A percentile compares a stretch with the other conserved stretches of the same genome.
Conservation (phyloP, 306 rosid genomes). For the Senna tora region DNA sequence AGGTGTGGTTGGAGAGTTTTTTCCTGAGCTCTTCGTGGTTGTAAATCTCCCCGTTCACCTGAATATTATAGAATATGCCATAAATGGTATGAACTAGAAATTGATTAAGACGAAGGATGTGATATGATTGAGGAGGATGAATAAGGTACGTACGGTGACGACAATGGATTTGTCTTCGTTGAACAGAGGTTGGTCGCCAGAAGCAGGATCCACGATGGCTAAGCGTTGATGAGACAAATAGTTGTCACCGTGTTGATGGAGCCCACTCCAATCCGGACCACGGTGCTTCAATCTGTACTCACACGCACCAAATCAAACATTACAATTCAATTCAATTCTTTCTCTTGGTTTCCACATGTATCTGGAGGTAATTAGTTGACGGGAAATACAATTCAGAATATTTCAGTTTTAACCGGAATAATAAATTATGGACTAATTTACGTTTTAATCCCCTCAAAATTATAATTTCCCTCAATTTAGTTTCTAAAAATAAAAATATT, state of each 20-base stretch:
- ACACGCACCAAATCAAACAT: not conserved
- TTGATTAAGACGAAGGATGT: too few species aligned
- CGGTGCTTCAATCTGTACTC: slow-evolving; percentile 77
- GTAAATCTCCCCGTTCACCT: slow-evolving; percentile 90
- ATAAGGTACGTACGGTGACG: slow-evolving; percentile 68
- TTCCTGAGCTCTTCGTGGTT: slow-evolving; percentile 80
- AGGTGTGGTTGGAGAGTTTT: slow-evolving; percentile 62
- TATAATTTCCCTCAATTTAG: too few species aligned
- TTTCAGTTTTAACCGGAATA: too few species aligned
- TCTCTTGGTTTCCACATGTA: too few species aligned
- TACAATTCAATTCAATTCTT: too few species aligned
- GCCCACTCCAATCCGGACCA: slow-evolving; percentile 93
- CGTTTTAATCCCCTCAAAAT: too few species aligned
- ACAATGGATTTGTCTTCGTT: slow-evolving; percentile 71
- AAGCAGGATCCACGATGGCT: slow-evolving; percentile 90
- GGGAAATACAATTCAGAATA: too few species aligned
- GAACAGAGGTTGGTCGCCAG: slow-evolving; percentile 93
- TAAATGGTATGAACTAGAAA: not conserved
- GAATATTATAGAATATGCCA: slow-evolving; percentile 27
- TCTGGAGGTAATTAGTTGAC: too few species aligned
- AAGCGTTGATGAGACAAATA: slow-evolving; percentile 80
- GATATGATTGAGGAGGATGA: not conserved
- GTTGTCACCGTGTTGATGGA: slow-evolving; percentile 69
- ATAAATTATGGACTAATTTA: too few species aligned
- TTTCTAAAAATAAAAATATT: too few species aligned